phyloP scores from a whole-genome alignment of 345 rosid genomes.

The Syzygium aqueum region DNA sequence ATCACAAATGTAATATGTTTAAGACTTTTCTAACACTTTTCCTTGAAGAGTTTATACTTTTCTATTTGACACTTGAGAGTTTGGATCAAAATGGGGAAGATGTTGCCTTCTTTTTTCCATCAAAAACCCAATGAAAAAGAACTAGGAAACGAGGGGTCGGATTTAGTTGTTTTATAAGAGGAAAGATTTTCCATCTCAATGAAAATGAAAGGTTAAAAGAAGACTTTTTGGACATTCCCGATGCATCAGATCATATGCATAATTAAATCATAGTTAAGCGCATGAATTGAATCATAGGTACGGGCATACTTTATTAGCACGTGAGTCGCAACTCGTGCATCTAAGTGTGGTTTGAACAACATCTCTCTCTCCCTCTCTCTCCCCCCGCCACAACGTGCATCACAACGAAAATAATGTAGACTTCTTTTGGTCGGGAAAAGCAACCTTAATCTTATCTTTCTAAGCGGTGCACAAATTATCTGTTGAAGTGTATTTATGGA shows the following conservation, averaged over 20 bases:
- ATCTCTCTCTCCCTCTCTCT: neutral
- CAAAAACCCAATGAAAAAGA: neutral
- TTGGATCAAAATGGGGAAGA: neutral
- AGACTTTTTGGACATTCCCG: slow-evolving; percentile 15
- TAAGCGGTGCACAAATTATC: neutral
- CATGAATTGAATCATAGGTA: neutral
- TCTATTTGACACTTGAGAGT: neutral
- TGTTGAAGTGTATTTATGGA: too few relatives aligned
- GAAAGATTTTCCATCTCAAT: neutral
- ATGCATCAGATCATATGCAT: slow-evolving; percentile 2
- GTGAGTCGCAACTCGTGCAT: neutral
- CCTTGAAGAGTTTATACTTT: neutral
- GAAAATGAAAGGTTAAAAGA: slow-evolving; percentile 3
- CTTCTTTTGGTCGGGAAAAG: neutral
- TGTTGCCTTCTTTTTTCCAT: neutral
- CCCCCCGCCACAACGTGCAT: neutral
- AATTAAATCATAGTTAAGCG: neutral
- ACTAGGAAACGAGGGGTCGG: neutral
- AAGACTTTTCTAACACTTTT: too few relatives aligned
- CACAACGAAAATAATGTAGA: neutral
- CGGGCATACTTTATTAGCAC: neutral
- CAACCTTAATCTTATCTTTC: neutral
- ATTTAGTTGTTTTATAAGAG: neutral
- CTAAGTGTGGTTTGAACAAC: neutral
- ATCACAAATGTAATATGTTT: too few relatives aligned